These are phyloP conservation scores for Marchantia polymorpha DNA, from an alignment of 225 moss, liverwort and hornwort species.

Conservation along the genomic window DNA sequence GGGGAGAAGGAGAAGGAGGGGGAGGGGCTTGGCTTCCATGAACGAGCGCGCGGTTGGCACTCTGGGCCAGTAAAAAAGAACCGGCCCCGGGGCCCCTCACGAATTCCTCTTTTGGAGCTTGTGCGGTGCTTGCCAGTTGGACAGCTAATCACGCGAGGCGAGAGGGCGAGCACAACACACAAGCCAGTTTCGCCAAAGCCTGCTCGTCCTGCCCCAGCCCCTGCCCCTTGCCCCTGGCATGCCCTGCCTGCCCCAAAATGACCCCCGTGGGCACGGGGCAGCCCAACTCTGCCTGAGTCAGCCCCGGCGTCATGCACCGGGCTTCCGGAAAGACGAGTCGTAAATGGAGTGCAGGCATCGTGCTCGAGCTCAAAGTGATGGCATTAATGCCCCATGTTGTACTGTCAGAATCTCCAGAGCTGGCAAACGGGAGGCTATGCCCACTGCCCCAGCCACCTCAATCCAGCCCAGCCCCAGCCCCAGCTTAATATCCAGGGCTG, in stretches of 20 bases:
- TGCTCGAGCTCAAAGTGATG: neutral
- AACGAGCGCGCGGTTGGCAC: neutral
- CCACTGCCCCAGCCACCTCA: neutral
- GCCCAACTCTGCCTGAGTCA: neutral
- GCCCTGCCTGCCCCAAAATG: neutral
- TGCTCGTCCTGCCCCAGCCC: neutral
- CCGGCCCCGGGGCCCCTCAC: neutral
- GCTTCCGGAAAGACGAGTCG: neutral
- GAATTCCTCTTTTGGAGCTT: neutral
- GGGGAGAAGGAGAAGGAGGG: too few species aligned
- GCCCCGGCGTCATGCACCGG: neutral
- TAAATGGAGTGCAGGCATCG: neutral
- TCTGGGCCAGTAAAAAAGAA: neutral
- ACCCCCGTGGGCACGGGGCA: neutral
- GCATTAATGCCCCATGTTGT: neutral
- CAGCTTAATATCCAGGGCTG: neutral
- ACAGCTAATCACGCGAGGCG: conserved; percentile 6
- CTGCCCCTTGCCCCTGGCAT: too few species aligned
- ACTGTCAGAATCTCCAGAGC: neutral
- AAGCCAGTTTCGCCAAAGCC: too few species aligned
- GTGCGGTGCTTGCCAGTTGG: conserved; percentile 14
- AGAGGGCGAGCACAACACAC: neutral
- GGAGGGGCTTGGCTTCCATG: neutral
- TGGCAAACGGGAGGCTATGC: neutral
- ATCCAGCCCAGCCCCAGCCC: neutral